phyloP scores from a whole-genome alignment of 805 yeast genomes.

The Tetrapisispora fleetii region DNA sequence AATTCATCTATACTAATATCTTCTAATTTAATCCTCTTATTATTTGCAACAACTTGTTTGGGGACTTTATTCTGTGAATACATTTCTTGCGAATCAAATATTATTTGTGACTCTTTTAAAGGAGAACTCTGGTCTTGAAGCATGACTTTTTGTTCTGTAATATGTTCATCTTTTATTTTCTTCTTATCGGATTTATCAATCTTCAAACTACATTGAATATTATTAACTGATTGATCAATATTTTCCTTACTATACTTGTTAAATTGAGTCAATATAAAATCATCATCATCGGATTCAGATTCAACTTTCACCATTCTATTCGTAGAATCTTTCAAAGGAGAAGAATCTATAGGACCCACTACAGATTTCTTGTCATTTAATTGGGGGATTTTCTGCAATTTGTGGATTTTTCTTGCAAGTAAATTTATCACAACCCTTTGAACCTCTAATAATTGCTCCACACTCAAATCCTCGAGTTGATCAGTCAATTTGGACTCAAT shows the following conservation, averaged over 20 bases:
- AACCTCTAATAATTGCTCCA: conserved; percentile 15
- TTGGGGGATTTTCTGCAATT: not conserved
- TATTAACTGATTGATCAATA: not conserved
- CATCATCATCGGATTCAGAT: conserved; percentile 10
- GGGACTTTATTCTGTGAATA: not conserved
- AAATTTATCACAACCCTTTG: conserved; percentile 16
- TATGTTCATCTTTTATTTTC: not conserved
- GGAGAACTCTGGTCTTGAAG: conserved; percentile 5
- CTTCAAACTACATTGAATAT: not conserved
- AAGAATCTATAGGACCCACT: not conserved
- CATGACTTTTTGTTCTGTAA: not conserved
- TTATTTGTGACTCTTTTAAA: conserved; percentile 1
- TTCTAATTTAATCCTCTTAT: not conserved
- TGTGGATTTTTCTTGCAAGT: conserved; percentile 7
- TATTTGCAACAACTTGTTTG: not conserved
- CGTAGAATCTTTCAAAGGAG: not conserved
- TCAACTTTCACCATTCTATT: not conserved
- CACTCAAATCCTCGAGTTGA: conserved; percentile 9
- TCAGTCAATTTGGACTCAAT: conserved; percentile 4
- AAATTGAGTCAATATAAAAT: conserved; percentile 17
- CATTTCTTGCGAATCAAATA: not conserved
- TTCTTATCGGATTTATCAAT: not conserved
- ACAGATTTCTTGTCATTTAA: too few relatives aligned
- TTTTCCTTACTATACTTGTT: conserved; percentile 3
- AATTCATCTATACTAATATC: not conserved